Base-by-base conservation (phyloP, 257 asterid genomes). In the Nyctanthes arbortristis region DNA sequence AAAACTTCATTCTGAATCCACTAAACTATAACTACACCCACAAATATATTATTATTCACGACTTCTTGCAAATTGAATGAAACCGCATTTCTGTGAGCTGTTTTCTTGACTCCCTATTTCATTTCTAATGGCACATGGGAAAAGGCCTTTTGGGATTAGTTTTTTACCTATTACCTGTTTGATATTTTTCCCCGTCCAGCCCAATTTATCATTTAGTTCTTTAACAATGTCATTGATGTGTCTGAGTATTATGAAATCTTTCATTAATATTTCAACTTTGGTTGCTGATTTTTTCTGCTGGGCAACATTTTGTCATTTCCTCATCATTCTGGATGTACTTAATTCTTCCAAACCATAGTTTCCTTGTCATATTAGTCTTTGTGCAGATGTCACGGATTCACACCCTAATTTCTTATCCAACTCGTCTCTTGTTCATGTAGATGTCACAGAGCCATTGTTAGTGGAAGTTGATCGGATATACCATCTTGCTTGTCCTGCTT, bases 401-500 rank as follows among this genome's bases (percentile, higher is more conserved):
- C 58, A 0, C 20, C 24, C 59, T 52, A n/a, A n/a, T n/a, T 22
- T 27, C 14, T 66, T 2, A 16, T 30, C 2, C 4, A 34, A 20
- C 57, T 56, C 22, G 22, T 60, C 24, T 30, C 47, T 47, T 7
- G 29, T 35, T 24, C 14, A 45, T 81, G 68, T 84, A 94, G 99
- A 94, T 87, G 97, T 94, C 57, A 94, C 97, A 0, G 97, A 94
- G 80, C 63, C 99, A 16, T 79, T 94, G 69, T 70, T 89, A 35
- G 49, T 94, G 65, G 98, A 94, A 81, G 99, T 94, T 76, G 99
- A 94, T 77, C 91, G 76, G 78, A 94, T 94, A 35, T 94, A 94
- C 75, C 98, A 94, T 83, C 98, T 94, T 79, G 99, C 99, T 71
- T 94, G 99, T 73, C 99, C 99, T 7, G 99, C 99, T 65, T 94